Conservation (phyloP, 805 yeast species). For the Metschnikowia drakensbergensis region DNA sequence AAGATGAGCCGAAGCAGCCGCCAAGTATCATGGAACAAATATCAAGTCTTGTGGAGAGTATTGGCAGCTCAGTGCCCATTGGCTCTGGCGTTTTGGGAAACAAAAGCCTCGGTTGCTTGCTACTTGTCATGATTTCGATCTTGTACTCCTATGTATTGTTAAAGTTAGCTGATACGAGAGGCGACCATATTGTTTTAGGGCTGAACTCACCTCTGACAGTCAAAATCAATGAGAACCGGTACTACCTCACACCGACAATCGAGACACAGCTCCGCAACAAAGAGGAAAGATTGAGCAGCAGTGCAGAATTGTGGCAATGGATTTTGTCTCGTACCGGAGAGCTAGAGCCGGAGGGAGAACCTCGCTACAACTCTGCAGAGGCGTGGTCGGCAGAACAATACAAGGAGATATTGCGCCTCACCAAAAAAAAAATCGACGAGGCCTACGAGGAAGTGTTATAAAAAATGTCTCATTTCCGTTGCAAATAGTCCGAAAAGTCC, state of each 20-base stretch:
- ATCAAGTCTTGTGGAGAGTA: conserved; percentile 8
- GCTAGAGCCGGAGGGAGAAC: background rate
- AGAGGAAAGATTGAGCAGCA: background rate
- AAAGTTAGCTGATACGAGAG: background rate
- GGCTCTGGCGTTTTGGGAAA: conserved; percentile 11
- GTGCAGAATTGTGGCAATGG: conserved; percentile 18
- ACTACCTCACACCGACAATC: conserved; percentile 10
- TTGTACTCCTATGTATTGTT: conserved; percentile 10
- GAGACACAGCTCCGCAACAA: conserved; percentile 12
- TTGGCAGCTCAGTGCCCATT: conserved; percentile 13
- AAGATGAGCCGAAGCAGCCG: background rate
- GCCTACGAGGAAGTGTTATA: conserved; percentile 6
- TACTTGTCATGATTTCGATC: conserved; percentile 6
- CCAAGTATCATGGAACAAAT: conserved; percentile 6
- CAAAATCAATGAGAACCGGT: conserved; percentile 7
- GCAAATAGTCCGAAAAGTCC: background rate
- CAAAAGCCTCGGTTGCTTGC: conserved; percentile 9
- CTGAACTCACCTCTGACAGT: background rate
- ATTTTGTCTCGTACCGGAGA: conserved; percentile 12
- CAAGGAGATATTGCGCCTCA: conserved; percentile 15
- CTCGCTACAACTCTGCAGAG: background rate
- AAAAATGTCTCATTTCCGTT: background rate
- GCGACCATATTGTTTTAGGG: background rate
- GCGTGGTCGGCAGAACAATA: conserved; percentile 6
- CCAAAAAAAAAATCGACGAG: conserved; percentile 15